Conservation (phyloP, 140 eudicot species). For the Stevia rebaudiana region DNA sequence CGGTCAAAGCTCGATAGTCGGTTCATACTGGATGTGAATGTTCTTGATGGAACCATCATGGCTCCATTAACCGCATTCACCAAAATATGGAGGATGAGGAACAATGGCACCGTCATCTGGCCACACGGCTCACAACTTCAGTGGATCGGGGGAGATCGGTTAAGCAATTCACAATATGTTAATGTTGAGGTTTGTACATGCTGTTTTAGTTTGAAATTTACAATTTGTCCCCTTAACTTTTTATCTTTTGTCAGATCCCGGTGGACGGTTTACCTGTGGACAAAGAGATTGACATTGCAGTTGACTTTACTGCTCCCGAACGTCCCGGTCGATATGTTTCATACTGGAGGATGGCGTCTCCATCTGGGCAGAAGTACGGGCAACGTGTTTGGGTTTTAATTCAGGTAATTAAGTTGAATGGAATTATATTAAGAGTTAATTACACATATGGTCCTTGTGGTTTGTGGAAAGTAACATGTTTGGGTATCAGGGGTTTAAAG, state of each 20-base stretch:
- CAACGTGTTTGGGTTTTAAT: conserved; percentile 94
- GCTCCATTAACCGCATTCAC: conserved; percentile 73
- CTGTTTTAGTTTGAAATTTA: background rate
- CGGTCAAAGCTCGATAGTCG: conserved; percentile 63
- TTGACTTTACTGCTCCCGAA: conserved; percentile 73
- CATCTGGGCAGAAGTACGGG: conserved; percentile 84
- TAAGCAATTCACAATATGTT: conserved; percentile 37
- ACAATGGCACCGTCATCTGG: conserved; percentile 70
- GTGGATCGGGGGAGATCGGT: conserved; percentile 82
- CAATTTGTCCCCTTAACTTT: background rate
- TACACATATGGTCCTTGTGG: too few relatives aligned
- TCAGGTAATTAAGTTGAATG: conserved; percentile 40
- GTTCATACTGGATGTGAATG: conserved; percentile 76
- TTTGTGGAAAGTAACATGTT: too few relatives aligned
- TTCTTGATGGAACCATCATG: conserved; percentile 77
- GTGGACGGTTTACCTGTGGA: conserved; percentile 45
- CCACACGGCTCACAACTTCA: conserved; percentile 65
- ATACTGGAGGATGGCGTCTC: conserved; percentile 84
- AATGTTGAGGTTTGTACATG: conserved; percentile 46
- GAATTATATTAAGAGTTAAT: too few relatives aligned
- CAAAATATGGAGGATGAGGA: conserved; percentile 90
- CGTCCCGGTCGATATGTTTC: conserved; percentile 79
- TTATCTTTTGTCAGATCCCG: conserved; percentile 42
- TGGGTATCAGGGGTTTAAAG: too few relatives aligned
- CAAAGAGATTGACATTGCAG: conserved; percentile 64